Evolutionary conservation across 441 rosid species (phyloP), one percentile per base, ranked within the genome.

Genomic region (Breynia disticha): DNA sequence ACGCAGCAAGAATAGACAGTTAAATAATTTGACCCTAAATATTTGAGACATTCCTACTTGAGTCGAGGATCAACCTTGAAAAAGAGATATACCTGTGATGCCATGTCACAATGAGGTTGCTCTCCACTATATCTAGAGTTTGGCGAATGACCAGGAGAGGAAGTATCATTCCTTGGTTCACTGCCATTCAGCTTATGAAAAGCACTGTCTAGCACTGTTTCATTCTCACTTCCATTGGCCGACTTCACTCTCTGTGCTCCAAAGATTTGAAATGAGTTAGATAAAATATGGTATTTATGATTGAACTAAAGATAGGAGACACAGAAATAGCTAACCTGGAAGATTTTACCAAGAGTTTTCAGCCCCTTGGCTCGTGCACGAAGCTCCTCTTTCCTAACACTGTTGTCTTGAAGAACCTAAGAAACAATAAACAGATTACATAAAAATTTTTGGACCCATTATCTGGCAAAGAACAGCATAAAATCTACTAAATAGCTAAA

Each of bases 341-440:
- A 87, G 68, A 87, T 83, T 81, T 79, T 86, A 56, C 98, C 98
- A 20, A 91, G 86, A 63, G 91, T 72, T 74, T 86, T 91, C 76
- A 91, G 67, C 20, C 94, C 96, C 78, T 90, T 86, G 17, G 98
- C 98, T 73, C 94, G 84, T 20, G 79, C 67, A 55, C 94, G 89
- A 50, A 87, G 87, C 61, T 91, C 98, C 60, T 91, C 98, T 75
- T 80, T 87, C 75, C 78, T 86, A 61, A 68, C 80, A 42, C 58
- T 81, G 14, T 74, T 82, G 58, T 91, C 98, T 79, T 86, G 98
- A 79, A 91, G 95, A 71, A 91, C 98, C 96, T 90, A 75, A 55
- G 62, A 59, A 54, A 55, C 41, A 21, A 67, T 37, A 21, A 61
- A 70, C 35, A 53, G 35, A 56, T 78, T 64, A 78, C 46, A 58